Base-by-base conservation (phyloP, 2,329 filamentous ascomycete species). In the Alternaria longipes region DNA sequence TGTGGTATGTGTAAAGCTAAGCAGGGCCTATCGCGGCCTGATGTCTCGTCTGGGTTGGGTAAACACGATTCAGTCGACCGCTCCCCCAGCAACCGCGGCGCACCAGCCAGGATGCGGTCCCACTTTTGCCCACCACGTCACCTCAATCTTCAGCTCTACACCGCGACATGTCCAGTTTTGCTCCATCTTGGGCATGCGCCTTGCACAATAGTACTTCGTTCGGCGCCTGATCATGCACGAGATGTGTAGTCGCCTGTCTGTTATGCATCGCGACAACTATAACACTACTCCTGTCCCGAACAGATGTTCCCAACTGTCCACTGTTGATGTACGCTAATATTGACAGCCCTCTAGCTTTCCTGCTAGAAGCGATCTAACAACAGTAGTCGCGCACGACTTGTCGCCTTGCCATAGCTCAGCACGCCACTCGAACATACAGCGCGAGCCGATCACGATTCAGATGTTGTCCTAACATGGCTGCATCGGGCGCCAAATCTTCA, bases 51-150 rank as follows among this genome's bases (percentile, higher is more conserved):
- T 45, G 50, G 64, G 64, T 44, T 49, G 59, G 51, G 41, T 68
- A 63, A 65, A 65, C 63, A 68, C 66, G 46, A 58, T 51, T 62
- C 56, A 32, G 62, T 64, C 60, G 64, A 50, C 56, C 32, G 66
- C 63, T 68, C 58, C 66, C 66, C 64, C 56, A 57, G 66, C 66
- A 68, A 65, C 66, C 51, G 54, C 52, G 59, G 42, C 38, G 41
- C 54, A 58, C 56, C 28, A 22, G 40, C 55, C 59, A 49, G 44
- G 12, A 18, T 18, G 45, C 57, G 53, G 56, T 61, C 46, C 64
- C 56, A 60, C 60, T 52, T 52, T 42, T 38, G 28, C 44, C 30
- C 58, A 65, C 59, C 66, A 67, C 66, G 64, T 68, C 66, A 68
- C 62, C 40, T 60, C 54, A 49, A 40, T 51, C 59, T 40, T 50